These are phyloP conservation scores for Trametes meyenii DNA, from an alignment of 768 basidiomycete species.

Conservation along the genomic window DNA sequence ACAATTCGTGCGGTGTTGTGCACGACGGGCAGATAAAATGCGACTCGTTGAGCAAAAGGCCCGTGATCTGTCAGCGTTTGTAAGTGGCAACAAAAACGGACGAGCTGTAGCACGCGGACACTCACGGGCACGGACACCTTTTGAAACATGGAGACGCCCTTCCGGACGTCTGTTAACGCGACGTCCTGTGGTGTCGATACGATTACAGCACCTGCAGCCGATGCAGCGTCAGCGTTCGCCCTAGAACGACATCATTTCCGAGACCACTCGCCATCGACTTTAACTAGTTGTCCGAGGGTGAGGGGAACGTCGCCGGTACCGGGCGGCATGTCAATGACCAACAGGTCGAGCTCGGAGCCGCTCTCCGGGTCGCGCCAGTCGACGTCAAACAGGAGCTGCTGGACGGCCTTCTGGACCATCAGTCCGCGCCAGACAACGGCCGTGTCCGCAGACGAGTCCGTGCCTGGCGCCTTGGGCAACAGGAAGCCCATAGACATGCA, in stretches of 20 bases:
- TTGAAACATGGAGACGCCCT: constrained; percentile 90
- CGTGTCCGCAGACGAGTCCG: constrained; percentile 61
- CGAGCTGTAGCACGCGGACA: constrained; percentile 3
- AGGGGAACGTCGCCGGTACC: constrained; percentile 97
- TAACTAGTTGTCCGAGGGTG: constrained; percentile 85
- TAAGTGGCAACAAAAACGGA: background rate
- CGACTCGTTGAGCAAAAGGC: constrained; percentile 86
- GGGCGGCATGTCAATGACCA: constrained; percentile 96
- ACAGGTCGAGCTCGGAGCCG: constrained; percentile 67
- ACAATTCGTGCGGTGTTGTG: constrained; percentile 60
- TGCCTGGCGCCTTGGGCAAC: constrained; percentile 57
- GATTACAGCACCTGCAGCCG: constrained; percentile 76
- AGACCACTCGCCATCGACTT: constrained; percentile 68
- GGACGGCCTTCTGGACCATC: constrained; percentile 98
- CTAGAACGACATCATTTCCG: background rate
- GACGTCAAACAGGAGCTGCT: constrained; percentile 94
- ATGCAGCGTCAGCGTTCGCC: background rate
- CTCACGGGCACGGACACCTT: constrained; percentile 87
- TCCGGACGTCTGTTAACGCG: constrained; percentile 86
- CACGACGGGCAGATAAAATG: constrained; percentile 82
- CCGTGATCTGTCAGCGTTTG: constrained; percentile 64
- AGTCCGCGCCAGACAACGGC: constrained; percentile 95
- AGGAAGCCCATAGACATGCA: constrained; percentile 99
- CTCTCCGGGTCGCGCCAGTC: constrained; percentile 68
- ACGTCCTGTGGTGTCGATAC: constrained; percentile 97